phyloP scores from a whole-genome alignment of 805 yeast species.

The Lachancea meyersii region DNA sequence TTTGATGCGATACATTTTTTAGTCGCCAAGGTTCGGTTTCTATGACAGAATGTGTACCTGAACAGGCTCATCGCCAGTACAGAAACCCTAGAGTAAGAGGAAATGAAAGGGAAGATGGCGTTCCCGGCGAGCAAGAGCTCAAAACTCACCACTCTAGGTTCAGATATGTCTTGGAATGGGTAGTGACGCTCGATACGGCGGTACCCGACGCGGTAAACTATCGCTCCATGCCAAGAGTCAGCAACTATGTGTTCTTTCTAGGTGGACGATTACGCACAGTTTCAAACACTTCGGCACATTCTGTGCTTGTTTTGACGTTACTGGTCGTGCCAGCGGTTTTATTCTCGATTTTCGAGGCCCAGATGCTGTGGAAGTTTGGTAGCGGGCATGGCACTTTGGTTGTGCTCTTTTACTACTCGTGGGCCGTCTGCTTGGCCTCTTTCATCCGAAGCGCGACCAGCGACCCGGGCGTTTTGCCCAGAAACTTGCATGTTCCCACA shows the following conservation, averaged over 20 bases:
- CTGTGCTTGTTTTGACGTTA: conserved; percentile 32
- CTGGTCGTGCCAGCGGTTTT: conserved; percentile 45
- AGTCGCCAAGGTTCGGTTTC: background rate
- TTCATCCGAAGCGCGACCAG: conserved; percentile 49
- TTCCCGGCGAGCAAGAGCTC: too few relatives aligned
- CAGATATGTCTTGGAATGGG: conserved; percentile 5
- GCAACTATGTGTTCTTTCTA: conserved; percentile 44
- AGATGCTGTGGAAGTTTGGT: conserved; percentile 19
- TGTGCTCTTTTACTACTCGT: conserved; percentile 51
- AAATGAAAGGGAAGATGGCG: background rate
- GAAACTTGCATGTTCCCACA: conserved; percentile 52
- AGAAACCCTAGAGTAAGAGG: background rate
- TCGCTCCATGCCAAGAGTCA: conserved; percentile 18
- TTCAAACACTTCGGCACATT: conserved; percentile 36
- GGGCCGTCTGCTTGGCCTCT: conserved; percentile 44
- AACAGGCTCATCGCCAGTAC: conserved; percentile 3
- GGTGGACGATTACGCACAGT: conserved; percentile 60
- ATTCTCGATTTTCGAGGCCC: conserved; percentile 45
- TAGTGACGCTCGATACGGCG: conserved; percentile 10
- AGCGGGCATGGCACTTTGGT: conserved; percentile 32
- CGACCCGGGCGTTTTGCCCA: conserved; percentile 70
- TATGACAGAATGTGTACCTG: background rate
- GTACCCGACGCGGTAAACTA: conserved; percentile 14
- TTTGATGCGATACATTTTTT: background rate
- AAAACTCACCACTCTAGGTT: background rate